phyloP scores from a whole-genome alignment of 345 rosid species.

The Melastoma malabathricum region DNA sequence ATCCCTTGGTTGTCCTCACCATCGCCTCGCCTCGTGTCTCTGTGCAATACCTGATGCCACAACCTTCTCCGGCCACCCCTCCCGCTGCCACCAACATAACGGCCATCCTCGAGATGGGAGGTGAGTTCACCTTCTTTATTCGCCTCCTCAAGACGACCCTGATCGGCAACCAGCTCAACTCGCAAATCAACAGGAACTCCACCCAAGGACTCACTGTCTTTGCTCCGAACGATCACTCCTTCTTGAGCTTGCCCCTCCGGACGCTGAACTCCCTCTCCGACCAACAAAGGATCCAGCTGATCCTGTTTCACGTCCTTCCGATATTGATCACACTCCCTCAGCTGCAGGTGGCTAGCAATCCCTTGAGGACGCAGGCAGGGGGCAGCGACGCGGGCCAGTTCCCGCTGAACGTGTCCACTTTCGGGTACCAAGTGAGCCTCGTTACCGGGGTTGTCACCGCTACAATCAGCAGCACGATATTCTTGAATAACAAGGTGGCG shows the following conservation, averaged over 20 bases:
- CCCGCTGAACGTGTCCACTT: slow-evolving; percentile 56
- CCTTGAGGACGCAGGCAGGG: slow-evolving; percentile 79
- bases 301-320: slow-evolving; percentile 77
- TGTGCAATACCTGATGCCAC: slow-evolving; percentile 6
- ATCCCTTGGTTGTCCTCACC: slow-evolving; percentile 16
- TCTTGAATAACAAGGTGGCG: slow-evolving; percentile 39
- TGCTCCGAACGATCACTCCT: slow-evolving; percentile 75
- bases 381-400: slow-evolving; percentile 38
- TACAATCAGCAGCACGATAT: slow-evolving; percentile 47
- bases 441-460: slow-evolving; percentile 66
- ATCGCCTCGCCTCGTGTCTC: slow-evolving; percentile 27
- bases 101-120: slow-evolving; percentile 58
- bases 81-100: slow-evolving; percentile 61
- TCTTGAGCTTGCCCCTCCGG: slow-evolving; percentile 46
- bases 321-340: slow-evolving; percentile 40
- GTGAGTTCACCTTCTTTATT: slow-evolving; percentile 57
- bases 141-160: slow-evolving; percentile 52
- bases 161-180: slow-evolving; percentile 58
- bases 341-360: slow-evolving; percentile 83
- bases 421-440: slow-evolving; percentile 68
- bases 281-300: slow-evolving; percentile 54
- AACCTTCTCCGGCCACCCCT: slow-evolving; percentile 17
- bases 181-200: slow-evolving; percentile 38
- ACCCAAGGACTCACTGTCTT: slow-evolving; percentile 67
- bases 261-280: slow-evolving; percentile 54